These are phyloP conservation scores for Salix exigua DNA, from an alignment of 345 rosid species.

Conservation along the genomic window DNA sequence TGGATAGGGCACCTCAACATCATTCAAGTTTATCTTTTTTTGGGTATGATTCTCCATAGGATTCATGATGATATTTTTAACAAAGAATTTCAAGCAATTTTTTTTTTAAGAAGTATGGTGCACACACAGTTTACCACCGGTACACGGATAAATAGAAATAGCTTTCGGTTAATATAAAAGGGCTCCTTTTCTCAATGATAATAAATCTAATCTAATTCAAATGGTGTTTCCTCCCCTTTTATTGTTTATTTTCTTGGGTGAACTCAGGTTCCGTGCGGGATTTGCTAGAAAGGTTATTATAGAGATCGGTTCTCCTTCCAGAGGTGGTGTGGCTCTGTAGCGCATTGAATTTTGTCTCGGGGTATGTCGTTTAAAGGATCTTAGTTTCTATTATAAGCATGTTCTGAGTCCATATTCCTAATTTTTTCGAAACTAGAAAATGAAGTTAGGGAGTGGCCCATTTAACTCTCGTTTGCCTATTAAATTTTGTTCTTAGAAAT, in stretches of 20 bases:
- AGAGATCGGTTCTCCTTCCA: slow-evolving; percentile 29
- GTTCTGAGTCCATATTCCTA: slow-evolving; percentile 15
- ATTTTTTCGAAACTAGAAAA: slow-evolving; percentile 28
- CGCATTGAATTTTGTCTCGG: slow-evolving; percentile 32
- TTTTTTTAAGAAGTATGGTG: not conserved
- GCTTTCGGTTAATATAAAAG: too few relatives aligned
- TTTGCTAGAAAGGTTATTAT: slow-evolving; percentile 22
- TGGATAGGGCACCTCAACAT: not conserved
- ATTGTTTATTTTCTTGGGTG: not conserved
- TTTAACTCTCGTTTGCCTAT: not conserved
- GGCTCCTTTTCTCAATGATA: not conserved
- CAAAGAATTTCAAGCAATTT: not conserved
- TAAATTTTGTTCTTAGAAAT: not conserved
- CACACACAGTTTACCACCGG: not conserved
- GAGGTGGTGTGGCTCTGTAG: slow-evolving; percentile 28
- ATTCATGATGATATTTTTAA: not conserved
- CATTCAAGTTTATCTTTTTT: not conserved
- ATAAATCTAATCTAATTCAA: not conserved
- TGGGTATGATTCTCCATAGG: not conserved
- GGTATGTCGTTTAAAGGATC: slow-evolving; percentile 13
- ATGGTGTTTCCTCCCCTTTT: not conserved
- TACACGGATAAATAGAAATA: not conserved
- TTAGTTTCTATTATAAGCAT: slow-evolving; percentile 18
- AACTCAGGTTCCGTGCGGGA: slow-evolving; percentile 30
- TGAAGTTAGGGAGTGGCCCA: slow-evolving; percentile 2